Evolutionary conservation across 805 yeast genomes (phyloP).

Genomic region (Aciculoconidium aculeatum): DNA sequence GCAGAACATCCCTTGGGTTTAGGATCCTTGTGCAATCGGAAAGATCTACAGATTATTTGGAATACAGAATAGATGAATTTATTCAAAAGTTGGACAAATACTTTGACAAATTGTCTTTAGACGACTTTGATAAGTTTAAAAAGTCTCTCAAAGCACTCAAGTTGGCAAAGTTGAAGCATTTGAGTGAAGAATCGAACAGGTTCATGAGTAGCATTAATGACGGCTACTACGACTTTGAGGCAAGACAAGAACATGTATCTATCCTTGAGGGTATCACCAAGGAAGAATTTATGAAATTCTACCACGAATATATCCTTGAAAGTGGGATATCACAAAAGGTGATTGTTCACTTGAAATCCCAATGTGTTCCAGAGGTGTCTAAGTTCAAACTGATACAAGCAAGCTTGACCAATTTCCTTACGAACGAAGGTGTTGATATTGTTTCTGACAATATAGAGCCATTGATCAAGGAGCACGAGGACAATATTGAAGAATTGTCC

Average conservation of each 20-base stretch:
- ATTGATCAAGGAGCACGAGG: constrained; percentile 9
- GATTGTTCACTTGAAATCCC: constrained; percentile 49
- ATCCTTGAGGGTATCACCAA: constrained; percentile 49
- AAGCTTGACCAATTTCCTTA: constrained; percentile 22
- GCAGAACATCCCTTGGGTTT: constrained; percentile 68
- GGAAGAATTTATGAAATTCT: constrained; percentile 53
- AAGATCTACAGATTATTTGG: constrained; percentile 65
- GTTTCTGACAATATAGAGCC: constrained; percentile 21
- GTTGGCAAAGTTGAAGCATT: constrained; percentile 66
- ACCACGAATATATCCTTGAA: constrained; percentile 33
- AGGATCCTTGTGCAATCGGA: constrained; percentile 82
- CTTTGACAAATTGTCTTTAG: constrained; percentile 47
- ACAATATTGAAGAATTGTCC: constrained; percentile 6
- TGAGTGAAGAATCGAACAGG: constrained; percentile 66
- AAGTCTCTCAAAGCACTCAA: constrained; percentile 62
- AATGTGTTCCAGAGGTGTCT: constrained; percentile 18
- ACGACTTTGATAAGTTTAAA: constrained; percentile 64
- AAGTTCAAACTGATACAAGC: constrained; percentile 17
- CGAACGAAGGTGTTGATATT: constrained; percentile 16
- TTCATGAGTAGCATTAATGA: constrained; percentile 63
- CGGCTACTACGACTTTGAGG: constrained; percentile 75
- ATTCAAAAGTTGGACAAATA: constrained; percentile 42
- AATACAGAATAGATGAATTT: constrained; percentile 69
- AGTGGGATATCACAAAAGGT: constrained; percentile 14
- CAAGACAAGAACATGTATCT: constrained; percentile 52